Percentiles rank a stretch among this genome's conserved stretches.
phyloP scores from a whole-genome alignment of 1,139 yeast genomes.

The Pichia sp. region DNA sequence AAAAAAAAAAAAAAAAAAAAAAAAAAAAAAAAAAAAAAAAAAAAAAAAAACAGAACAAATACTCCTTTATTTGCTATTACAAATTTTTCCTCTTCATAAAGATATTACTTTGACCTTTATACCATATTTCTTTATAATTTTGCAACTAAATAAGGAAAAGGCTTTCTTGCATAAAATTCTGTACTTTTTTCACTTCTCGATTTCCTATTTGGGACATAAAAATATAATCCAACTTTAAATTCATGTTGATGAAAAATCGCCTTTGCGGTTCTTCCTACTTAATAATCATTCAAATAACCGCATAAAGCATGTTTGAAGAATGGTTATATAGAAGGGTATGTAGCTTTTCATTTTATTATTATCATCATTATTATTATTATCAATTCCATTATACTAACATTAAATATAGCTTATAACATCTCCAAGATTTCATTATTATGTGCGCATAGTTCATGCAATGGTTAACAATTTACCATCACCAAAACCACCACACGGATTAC shows the following conservation, averaged over 20 bases:
- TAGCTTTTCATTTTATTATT: too few relatives aligned
- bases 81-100: too few relatives aligned
- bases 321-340: constrained; percentile 25
- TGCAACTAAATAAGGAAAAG: too few relatives aligned
- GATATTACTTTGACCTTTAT: too few relatives aligned
- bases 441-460: constrained; percentile 53
- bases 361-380: too few relatives aligned
- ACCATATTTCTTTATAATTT: too few relatives aligned
- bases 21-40: too few relatives aligned
- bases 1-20: too few relatives aligned
- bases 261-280: too few relatives aligned
- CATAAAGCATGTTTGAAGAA: constrained; percentile 20
- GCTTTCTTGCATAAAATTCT: too few relatives aligned
- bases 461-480: constrained; percentile 52
- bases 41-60: not conserved
- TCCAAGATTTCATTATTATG: constrained; percentile 62
- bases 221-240: not conserved
- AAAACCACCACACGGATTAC: constrained; percentile 4
- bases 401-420: constrained; percentile 45
- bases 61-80: not conserved
- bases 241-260: not conserved
- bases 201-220: not conserved
- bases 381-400: not conserved
- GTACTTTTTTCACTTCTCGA: too few relatives aligned
- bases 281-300: too few relatives aligned